phyloP scores from a whole-genome alignment of 345 rosid species.

The Eucalyptus camaldulensis region DNA sequence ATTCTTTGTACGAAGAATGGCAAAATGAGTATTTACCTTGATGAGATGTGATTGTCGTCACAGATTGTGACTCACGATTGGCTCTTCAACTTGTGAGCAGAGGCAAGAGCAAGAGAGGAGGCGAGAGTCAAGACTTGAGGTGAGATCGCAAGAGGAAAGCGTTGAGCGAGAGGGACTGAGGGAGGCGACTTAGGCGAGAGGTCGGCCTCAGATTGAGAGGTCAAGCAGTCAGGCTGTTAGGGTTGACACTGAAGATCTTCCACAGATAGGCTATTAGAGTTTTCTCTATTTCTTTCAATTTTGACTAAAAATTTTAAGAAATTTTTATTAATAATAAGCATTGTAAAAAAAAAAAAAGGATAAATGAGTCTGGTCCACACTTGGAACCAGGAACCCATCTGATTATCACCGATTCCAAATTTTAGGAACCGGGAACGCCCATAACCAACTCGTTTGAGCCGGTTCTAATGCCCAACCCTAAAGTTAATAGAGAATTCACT shows the following conservation, averaged over 20 bases:
- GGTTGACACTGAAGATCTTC: not conserved
- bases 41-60: not conserved
- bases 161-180: not conserved
- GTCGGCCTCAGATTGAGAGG: not conserved
- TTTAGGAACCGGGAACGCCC: not conserved
- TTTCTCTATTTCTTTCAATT: not conserved
- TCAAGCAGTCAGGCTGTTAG: not conserved
- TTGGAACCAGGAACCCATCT: accelerated
- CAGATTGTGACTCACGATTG: too few relatives aligned
- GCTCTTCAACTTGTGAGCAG: too few relatives aligned
- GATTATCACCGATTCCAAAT: not conserved
- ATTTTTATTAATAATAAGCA: too few relatives aligned
- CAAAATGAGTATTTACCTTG: not conserved
- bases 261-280: not conserved
- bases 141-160: not conserved
- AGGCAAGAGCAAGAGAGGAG: too few relatives aligned
- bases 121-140: not conserved
- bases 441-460: accelerated
- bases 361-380: not conserved
- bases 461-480: not conserved
- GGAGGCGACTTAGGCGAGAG: not conserved
- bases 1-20: not conserved
- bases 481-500: not conserved
- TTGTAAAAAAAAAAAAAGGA: not conserved
- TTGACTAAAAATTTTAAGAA: not conserved